Base-by-base conservation (phyloP, 2,329 filamentous ascomycete genomes). In the Ceratocystis colombiana region DNA sequence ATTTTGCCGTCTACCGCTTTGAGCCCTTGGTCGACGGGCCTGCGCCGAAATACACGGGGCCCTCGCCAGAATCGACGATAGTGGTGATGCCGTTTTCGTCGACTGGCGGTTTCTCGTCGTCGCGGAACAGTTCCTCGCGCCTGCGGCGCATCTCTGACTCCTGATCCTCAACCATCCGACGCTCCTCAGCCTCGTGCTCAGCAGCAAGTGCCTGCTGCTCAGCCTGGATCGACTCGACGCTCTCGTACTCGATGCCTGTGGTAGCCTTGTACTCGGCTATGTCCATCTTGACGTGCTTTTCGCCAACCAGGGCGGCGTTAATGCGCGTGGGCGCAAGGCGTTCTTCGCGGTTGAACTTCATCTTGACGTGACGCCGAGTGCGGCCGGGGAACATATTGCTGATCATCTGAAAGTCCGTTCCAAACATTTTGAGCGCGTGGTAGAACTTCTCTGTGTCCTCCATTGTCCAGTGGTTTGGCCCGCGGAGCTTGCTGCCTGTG, bases 301-400 rank as follows among this genome's bases (percentile, higher is more conserved):
- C 78, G 66, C 83, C 84, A 45, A 81, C 82, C 66, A 94, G 77
- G 4, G 84, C 84, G 45, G 80, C 79, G 68, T 84, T 84, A 70
- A 95, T 80, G 69, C 83, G 81, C 2, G 77, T 75, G 0, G 88
- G 85, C 69, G 87, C 81, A 64, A 83, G 78, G 44, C 84, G 80
- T 75, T 94, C 89, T 75, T 94, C 90, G 68, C 87, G 85, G 71
- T 87, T 88, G 76, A 90, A 94, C 73, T 94, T 94, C 70, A 87
- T 81, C 77, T 93, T 93, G 76, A 94, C 82, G 73, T 89, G 84
- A 41, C 86, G 82, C 20, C 90, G 82, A 68, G 83, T 88, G 72
- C 87, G 85, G 69, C 83, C 82, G 0, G 85, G 83, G 72, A 95
- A 92, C 81, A 91, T 85, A 71, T 84, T 83, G 68, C 83, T 82